Evolutionary conservation across 345 rosid genomes (phyloP).

Genomic region (Gossypium bickii): DNA sequence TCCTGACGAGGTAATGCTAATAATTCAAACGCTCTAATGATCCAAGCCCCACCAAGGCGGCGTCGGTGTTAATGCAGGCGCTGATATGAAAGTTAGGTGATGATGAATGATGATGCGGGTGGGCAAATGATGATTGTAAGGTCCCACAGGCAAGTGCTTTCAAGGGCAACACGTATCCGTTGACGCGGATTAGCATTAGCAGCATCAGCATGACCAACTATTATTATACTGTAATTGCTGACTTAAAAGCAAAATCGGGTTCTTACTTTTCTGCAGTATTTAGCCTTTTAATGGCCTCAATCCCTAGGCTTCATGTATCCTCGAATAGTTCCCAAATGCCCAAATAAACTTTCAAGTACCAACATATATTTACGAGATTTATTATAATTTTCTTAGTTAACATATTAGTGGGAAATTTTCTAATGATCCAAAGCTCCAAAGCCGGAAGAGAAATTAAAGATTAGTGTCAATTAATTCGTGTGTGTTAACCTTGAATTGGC

Average conservation of each 20-base stretch:
- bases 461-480: background rate
- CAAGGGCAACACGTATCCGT: conserved; percentile 19
- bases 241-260: background rate
- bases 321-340: background rate
- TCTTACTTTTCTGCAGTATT: background rate
- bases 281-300: background rate
- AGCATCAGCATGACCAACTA: no score
- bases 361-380: background rate
- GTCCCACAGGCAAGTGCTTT: conserved; percentile 23
- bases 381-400: background rate
- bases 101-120: background rate
- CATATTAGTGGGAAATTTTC: background rate
- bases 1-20: conserved; percentile 19
- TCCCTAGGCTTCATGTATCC: background rate
- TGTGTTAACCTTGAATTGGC: background rate
- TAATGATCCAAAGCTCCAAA: background rate
- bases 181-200: conserved; percentile 27
- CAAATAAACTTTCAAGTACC: background rate
- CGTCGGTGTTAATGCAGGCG: background rate
- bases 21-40: background rate
- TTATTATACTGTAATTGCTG: background rate
- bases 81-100: background rate
- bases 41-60: background rate
- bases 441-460: background rate
- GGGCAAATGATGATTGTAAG: background rate